Base-by-base conservation (phyloP, 306 rosid species). In the Canavalia gladiata region DNA sequence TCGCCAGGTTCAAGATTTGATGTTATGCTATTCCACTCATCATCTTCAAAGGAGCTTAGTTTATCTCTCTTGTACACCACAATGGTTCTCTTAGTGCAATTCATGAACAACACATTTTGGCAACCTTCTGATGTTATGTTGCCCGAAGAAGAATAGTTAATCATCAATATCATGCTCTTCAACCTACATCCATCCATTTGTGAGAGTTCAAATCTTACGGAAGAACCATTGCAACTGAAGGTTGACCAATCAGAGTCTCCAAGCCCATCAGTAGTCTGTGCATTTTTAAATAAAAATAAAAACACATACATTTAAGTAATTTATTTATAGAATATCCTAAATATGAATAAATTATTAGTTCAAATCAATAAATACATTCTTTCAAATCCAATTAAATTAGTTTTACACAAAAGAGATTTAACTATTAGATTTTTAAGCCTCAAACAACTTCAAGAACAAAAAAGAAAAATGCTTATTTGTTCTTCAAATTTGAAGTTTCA, bases 61-160 rank as follows among this genome's bases (percentile, higher is more conserved):
- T 28, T 1, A 1, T 71, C 76, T 50, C 46, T 34, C 33, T 31
- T 51, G 7, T 33, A 71, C 12, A 71, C 12, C 43, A 10, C 46
- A 71, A 51, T 29, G 31, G 62, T 71, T 29, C 2, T n/a, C 60
- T 71, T 71, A 49, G 76, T 49, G 33, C 7, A 13, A 34, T 71
- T 71, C 7, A 33, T 71, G 2, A 71, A 2, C 62, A 71, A 31
- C n/a, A 71, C 2, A 31, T 33, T 13, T 51, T 50, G 33, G 0
- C 33, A 30, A 1, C 62, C 76, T 1, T 49, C 75, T 6, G 47
- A 71, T 31, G 33, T 34, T 6, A 12, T 31, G 5, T 47, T 31
- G 47, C 50, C 13, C 13, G 47, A 3, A 47, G 62, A 49, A 47
- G 29, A 71, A 51, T 68, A 49, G 8, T 1, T 0, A 31, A 50